Evolutionary conservation across 1,284 basidiomycete genomes (phyloP), one percentile per base, ranked within the genome.

Genomic region (Puccinia novopanici): DNA sequence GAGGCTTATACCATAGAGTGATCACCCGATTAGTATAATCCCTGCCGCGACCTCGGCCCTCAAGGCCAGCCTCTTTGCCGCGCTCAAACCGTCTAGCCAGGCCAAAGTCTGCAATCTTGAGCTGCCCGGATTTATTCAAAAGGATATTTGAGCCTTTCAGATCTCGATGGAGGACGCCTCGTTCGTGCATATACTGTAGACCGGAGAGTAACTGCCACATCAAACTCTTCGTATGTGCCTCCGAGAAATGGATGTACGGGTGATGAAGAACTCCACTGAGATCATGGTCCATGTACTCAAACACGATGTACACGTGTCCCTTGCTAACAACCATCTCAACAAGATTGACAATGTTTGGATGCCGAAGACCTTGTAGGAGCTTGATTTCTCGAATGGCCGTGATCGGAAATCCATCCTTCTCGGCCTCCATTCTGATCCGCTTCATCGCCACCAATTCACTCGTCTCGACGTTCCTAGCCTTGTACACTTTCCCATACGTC

Each of bases 381-480:
- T 99, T 99, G 87, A 99, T 98, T 87, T 99, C 97, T 72, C 97
- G 90, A 92, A 99, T 96, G 0, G 97, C 95, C 45, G 97, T 99
- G 24, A 99, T 93, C 22, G 97, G 98, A 86, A 99, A 99, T 0
- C 97, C 97, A 85, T 99, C 98, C 85, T 91, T 91, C 87, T 99
- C 98, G 3, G 92, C 89, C 86, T 99, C 97, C 96, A 99, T 98
- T 67, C 95, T 90, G 85, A 99, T 99, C 82, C 95, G 90, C 88
- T 99, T 99, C 81, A 99, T 87, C 4, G 97, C 97, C 40, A 98
- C 95, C 81, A 92, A 88, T 3, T 89, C 86, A 30, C 91, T 91
- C 19, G 90, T 92, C 52, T 91, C 88, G 15, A 90, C 91, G 83
- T 95, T 95, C 74, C 91, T 90, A 0, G 97, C 97, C 86, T 99